Percentiles rank a stretch among this genome's conserved stretches.
phyloP scores from a whole-genome alignment of 2,329 filamentous ascomycete species.

The Aspergillus sp. region DNA sequence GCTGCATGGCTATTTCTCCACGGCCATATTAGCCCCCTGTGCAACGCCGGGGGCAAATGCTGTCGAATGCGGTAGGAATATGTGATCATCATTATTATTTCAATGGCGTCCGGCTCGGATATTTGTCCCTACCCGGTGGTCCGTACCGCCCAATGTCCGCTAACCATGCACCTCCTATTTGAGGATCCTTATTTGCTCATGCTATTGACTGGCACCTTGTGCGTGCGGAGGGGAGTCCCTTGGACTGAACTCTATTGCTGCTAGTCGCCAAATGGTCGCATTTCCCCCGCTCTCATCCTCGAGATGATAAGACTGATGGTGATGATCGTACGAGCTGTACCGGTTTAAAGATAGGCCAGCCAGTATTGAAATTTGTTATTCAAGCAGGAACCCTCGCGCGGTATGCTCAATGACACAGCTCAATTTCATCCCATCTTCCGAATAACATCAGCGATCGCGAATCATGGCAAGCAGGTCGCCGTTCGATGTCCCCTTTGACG shows the following conservation, averaged over 20 bases:
- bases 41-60: not conserved
- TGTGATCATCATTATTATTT: not conserved
- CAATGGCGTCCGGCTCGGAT: not conserved
- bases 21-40: not conserved
- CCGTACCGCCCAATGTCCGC: not conserved
- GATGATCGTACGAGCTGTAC: too few relatives aligned
- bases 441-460: not conserved
- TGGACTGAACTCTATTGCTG: not conserved
- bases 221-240: not conserved
- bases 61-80: not conserved
- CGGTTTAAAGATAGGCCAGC: not conserved
- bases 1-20: too few relatives aligned
- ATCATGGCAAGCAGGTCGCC: conserved; percentile 12
- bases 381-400: not conserved
- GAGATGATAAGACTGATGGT: not conserved
- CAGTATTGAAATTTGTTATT: not conserved
- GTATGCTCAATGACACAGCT: too few relatives aligned
- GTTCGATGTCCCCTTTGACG: conserved; percentile 41
- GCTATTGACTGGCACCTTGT: not conserved
- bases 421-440: not conserved
- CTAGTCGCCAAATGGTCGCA: not conserved
- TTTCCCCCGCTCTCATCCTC: not conserved
- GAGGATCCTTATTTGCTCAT: not conserved
- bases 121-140: not conserved
- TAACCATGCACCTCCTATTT: not conserved